phyloP scores from a whole-genome alignment of 441 rosid species.

The Lepidium campestre region DNA sequence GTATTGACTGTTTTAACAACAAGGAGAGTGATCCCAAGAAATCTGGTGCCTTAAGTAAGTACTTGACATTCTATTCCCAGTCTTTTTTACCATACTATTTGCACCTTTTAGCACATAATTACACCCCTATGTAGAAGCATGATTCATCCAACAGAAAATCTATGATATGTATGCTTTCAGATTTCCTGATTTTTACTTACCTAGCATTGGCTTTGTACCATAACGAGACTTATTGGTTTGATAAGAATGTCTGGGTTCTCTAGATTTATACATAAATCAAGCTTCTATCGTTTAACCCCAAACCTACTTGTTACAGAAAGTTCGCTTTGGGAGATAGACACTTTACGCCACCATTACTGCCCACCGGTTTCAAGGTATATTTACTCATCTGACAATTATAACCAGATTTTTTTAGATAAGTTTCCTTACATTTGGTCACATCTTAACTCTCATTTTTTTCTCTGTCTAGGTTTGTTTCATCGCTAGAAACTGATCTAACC shows the following conservation, averaged over 20 bases:
- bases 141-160: neutral
- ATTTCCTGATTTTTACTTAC: neutral
- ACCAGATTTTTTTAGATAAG: too few species aligned
- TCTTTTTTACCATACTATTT: neutral
- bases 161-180: neutral
- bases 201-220: neutral
- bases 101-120: neutral
- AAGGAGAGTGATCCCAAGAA: constrained; percentile 62
- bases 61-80: neutral
- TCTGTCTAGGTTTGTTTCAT: constrained; percentile 57
- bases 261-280: neutral
- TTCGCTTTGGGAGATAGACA: constrained; percentile 92
- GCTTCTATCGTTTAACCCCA: neutral
- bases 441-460: neutral
- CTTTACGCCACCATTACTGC: constrained; percentile 81
- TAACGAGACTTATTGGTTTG: neutral
- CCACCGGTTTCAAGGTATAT: constrained; percentile 89
- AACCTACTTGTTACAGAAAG: constrained; percentile 48
- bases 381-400: neutral
- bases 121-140: neutral
- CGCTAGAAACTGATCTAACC: constrained; percentile 85
- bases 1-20: constrained; percentile 63
- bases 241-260: neutral
- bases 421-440: neutral
- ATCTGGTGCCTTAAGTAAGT: constrained; percentile 82